Base-by-base conservation (phyloP, 495 filamentous ascomycete species). In the Lepidopterella palustris region DNA sequence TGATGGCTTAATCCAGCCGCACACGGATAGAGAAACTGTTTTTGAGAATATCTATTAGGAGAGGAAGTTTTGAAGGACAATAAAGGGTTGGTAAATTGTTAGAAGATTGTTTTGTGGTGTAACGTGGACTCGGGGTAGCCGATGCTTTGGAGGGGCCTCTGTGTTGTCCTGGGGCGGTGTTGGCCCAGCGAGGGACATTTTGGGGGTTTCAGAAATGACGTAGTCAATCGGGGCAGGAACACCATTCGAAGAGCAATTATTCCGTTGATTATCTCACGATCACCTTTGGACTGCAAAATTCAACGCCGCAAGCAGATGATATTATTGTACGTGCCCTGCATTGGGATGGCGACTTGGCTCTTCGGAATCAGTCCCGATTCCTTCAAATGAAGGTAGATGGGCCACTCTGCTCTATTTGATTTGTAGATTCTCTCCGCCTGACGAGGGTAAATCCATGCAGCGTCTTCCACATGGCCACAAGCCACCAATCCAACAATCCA, bases 201-300 rank as follows among this genome's bases (percentile, higher is more conserved):
- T n/a, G 2, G 21, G 28, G 13, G 26, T 42, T 47, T 23, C 1
- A 21, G 35, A 42, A 54, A 60, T 60, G 58, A 60, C 51, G 58
- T 60, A 60, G 58, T 39, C 40, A 47, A 40, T 45, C 40, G 51
- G 49, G 10, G 18, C 3, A 15, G 10, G 47, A 23, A 49, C 11
- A 27, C 9, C 8, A 24, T 42, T 24, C 6, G 20, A 25, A 50
- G 15, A 24, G 47, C 47, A 50, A 50, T 26, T 6, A 24, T 25
- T 18, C 47, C 20, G 53, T 8, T 70, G 9, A 15, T 42, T 42
- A 3, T 11, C 35, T 42, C 35, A 18, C 13, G 18, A 42, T 42
- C n/a, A n/a, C n/a, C n/a, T n/a, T n/a, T 11, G 35, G 35, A 35
- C 9, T 13, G 13, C 35, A 11, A 3, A 15, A 13, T 42, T 2